Base-by-base conservation (phyloP, 495 filamentous ascomycete genomes). In the Podospora pseudoanserina region DNA sequence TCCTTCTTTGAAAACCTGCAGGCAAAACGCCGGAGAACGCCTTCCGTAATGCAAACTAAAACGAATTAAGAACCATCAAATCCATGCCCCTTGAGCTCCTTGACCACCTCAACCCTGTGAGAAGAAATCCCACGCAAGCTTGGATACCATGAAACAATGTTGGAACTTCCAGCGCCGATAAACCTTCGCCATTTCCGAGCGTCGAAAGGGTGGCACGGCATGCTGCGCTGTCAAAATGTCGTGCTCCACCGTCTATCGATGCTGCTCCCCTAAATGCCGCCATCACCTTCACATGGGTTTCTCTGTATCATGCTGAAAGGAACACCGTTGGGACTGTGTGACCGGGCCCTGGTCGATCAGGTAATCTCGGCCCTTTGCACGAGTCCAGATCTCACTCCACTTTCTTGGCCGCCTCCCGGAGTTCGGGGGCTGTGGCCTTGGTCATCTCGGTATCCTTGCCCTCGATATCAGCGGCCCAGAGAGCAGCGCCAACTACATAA, bases 401-500 rank as follows among this genome's bases (percentile, higher is more conserved):
- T 70, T 86, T 87, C 75, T 83, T 85, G 18, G 81, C 83, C 66
- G 85, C 75, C 60, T 86, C 86, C 61, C 80, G 80, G 64, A 89
- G 72, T 5, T 75, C 80, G 1, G 86, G 85, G 20, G 84, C 84
- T 11, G 86, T 88, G 39, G 79, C 81, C 63, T 78, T 70, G 32
- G 76, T 75, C 82, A 83, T 83, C 60, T 75, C 64, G 32, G 73
- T 80, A 58, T 80, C 82, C 68, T 81, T 85, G 67, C 85, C 83
- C 79, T 98, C 95, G 65, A 97, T 86, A 80, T 97, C 94, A 6
- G 92, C 90, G 23, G 95, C 94, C 93, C 93, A 99, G 30, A 99
- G 81, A 20, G 93, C 95, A 27, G 95, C 95, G 0, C 94, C 95
- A 62, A 94, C 82, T 82, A 34, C 28, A 49, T 65, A 19, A 63